Base-by-base conservation (phyloP, 768 basidiomycete species). In the Pleurotus cornucopiae region DNA sequence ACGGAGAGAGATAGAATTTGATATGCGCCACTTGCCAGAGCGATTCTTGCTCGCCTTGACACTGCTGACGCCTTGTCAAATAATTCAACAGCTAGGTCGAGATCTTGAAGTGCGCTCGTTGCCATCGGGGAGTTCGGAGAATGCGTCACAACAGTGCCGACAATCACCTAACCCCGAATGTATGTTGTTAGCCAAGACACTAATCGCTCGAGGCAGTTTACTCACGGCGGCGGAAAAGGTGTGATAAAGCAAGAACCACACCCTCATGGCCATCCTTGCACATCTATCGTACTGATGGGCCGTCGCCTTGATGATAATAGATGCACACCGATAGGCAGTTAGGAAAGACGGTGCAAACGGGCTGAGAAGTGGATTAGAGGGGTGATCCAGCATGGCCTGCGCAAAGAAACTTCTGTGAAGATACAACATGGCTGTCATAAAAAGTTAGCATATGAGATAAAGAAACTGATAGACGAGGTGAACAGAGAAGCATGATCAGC, bases 91-190 rank as follows among this genome's bases (percentile, higher is more conserved):
- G 79, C 79, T 3, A 74, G 62, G 16, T 73, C 71, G 21, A 84
- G 68, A 58, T 84, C 80, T 6, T 71, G 60, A 45, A 83, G 67
- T 0, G 83, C 82, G 57, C 74, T 76, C 0, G 74, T 59, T 0
- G 82, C 78, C 18, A 83, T 71, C 41, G 70, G 77, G 2, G 75
- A 81, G 47, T 67, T 73, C 1, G 83, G 82, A 5, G 76, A 78
- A 13, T 80, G 75, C 1, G 80, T 79, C n/a, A 84, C 81, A n/a
- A 84, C 76, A 2, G 80, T 81, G 2, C 83, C 83, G 1, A 79
- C 76, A 49, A 83, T 78, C 11, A 84, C 71, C 85, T 86, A 21
- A 23, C 12, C 30, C 30, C 30, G 30, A 34, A 34, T 34, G 30
- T 9, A 25, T 25, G 23, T 9, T 9, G 30, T 34, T 11, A 34